Evolutionary conservation across 192 early-diverging fungal species (phyloP), one percentile per base, ranked within the genome.

Genomic region (Podila clonocystis): DNA sequence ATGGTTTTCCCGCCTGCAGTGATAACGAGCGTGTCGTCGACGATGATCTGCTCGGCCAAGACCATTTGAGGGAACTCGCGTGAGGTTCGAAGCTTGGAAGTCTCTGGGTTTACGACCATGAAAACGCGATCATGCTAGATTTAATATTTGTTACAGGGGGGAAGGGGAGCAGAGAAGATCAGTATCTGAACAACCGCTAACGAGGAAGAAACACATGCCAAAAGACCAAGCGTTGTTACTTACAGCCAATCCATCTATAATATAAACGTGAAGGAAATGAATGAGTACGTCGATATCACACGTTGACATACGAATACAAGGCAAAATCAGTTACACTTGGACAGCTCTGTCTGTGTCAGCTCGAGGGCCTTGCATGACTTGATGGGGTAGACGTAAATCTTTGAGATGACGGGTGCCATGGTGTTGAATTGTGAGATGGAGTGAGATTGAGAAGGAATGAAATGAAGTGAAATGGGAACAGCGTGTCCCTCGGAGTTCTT

Each of bases 281-380:
- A 15, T 45, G 13, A 15, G 41, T 45, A 15, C 41, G 41, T 17
- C 13, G 41, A 15, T 45, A 45, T 17, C 3, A 36, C 34, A 11
- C 34, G 34, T 36, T 11, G 9, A 15, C 15, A 45, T 45, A 15
- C 41, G 3, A 45, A 45, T 17, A 17, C 13, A 45, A 17, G 41
- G 38, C 2, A 45, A 15, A 13, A 1, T 45, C 41, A 45, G 41
- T 8, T 75, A 78, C 75, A 78, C 50, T 71, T 78, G 33, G 68
- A 71, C 45, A 78, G 58, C 34, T 78, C 33, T 3, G 69, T 61
- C 65, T 78, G 66, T 33, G 63, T 61, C 5, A 89, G 29, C 34
- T 84, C 70, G 58, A 91, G 67, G 28, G 74, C 67, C 66, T 82
- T 76, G 73, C 90, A 91, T 0, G 88, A 88, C 67, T 91, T 91